phyloP scores from a whole-genome alignment of 2,329 filamentous ascomycete species.

The Magnaporthiopsis rhizophila region DNA sequence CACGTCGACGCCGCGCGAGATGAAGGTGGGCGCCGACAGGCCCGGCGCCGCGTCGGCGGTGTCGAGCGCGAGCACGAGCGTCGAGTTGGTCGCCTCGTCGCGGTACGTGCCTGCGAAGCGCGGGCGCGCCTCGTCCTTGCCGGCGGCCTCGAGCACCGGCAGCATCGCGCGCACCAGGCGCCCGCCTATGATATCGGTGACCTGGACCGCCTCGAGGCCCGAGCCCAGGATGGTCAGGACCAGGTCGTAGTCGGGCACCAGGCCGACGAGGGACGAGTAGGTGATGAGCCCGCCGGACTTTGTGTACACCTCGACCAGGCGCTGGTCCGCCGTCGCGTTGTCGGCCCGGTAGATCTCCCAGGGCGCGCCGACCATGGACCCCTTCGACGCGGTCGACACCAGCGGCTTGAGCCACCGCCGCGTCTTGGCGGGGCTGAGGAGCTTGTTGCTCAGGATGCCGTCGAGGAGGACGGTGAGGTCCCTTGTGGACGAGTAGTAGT shows the following conservation, averaged over 20 bases:
- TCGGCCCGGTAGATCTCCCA: conserved; percentile 38
- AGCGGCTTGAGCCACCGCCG: conserved; percentile 37
- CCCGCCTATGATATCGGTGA: conserved; percentile 2
- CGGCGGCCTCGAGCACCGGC: conserved; percentile 31
- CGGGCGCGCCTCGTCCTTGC: conserved; percentile 24
- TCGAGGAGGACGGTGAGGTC: conserved; percentile 34
- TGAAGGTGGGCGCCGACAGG: conserved; percentile 27
- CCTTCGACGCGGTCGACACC: conserved; percentile 27
- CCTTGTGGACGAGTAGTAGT: conserved; percentile 29
- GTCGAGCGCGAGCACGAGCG: conserved; percentile 27
- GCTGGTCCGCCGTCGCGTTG: conserved; percentile 27
- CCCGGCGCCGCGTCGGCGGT: conserved; percentile 23
- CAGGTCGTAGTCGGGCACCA: conserved; percentile 39
- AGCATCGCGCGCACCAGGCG: conserved; percentile 14
- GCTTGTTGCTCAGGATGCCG: conserved; percentile 32
- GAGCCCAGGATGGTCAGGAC: conserved; percentile 31
- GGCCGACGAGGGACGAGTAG: conserved; percentile 30
- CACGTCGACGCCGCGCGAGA: conserved; percentile 31
- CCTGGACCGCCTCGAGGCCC: conserved; percentile 14
- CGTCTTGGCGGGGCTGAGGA: conserved; percentile 30
- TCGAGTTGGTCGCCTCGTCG: conserved; percentile 30
- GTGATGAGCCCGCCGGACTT: conserved; percentile 35
- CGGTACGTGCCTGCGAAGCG: conserved; percentile 28
- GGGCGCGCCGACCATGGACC: conserved; percentile 32
- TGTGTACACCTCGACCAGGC: conserved; percentile 36